Conservation (phyloP, 371 early-diverging fungal species). For the Nematocida minor region DNA sequence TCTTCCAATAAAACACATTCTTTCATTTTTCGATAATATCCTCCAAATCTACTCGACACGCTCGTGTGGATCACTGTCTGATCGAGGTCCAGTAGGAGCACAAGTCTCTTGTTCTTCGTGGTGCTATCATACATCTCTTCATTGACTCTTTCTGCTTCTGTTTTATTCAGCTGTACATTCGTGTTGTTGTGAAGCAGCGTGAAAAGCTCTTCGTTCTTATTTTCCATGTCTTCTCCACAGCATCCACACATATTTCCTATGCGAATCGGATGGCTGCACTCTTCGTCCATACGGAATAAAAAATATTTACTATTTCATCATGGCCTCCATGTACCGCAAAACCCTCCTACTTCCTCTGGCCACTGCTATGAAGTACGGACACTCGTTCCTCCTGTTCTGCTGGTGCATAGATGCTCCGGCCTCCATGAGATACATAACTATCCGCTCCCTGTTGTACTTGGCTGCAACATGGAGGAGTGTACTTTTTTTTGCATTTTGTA, state of each 20-base stretch:
- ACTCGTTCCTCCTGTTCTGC: neutral
- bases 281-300: constrained; percentile 24
- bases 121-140: constrained; percentile 66
- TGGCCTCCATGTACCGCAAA: neutral
- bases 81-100: constrained; percentile 91
- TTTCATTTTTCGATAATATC: neutral
- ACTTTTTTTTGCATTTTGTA: neutral
- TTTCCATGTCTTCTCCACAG: constrained; percentile 56
- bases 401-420: neutral
- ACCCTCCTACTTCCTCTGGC: neutral
- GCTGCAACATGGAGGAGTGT: constrained; percentile 40
- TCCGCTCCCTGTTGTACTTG: neutral
- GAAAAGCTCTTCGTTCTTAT: constrained; percentile 27
- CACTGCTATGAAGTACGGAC: constrained; percentile 29
- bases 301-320: constrained; percentile 36
- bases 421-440: constrained; percentile 2
- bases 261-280: constrained; percentile 57
- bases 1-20: neutral
- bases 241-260: constrained; percentile 56
- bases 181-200: constrained; percentile 52
- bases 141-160: constrained; percentile 46
- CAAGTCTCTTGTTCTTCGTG: constrained; percentile 70
- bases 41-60: neutral
- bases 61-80: constrained; percentile 93
- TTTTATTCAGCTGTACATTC: constrained; percentile 46